Evolutionary conservation across 2,329 filamentous ascomycete species (phyloP), one percentile per base, ranked within the genome.

Genomic region (Verticillium longisporum): DNA sequence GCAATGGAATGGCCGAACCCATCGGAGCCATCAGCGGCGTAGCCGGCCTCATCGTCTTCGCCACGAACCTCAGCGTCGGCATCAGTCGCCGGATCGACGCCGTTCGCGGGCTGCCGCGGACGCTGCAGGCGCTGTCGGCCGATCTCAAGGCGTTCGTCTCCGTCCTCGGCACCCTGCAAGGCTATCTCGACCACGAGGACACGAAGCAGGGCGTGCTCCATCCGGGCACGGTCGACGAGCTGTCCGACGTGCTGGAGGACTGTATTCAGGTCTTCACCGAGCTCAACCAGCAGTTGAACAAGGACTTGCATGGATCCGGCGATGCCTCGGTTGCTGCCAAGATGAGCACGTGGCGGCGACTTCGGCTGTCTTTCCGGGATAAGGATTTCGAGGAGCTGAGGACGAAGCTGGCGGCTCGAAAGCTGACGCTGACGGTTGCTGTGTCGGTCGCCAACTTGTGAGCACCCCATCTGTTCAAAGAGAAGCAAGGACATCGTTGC

Each of bases 391-490:
- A 34, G 9, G 50, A 61, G 45, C 32, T 61, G 15, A 32, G 34
- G 26, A 21, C 34, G 21, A 45, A 59, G 36, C 41, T 61, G 18
- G 53, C 53, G 13, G 53, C 32, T 26, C 56, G 58, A 37, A 61
- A 55, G 1, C 50, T 59, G 34, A 21, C 37, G 26, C 53, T 61
- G 56, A 33, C 33, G 1, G 54, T 61, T 2, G 53, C 55, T 31
- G 56, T 61, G 31, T 36, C 57, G 13, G 60, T 59, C 13, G 57
- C 60, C 10, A 61, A 61, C 15, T 59, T 61, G 60, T 59, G 50
- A 58, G 60, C 59, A 15, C 33, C 1, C 18, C 33, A 2, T 26
- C 26, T 26, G 4, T 26, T 26, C 26, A 26, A 4, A 26, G 4
- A 26, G 26, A 26, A 26, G 26, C 3, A 50, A 33, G 26, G 57